Evolutionary conservation across 768 basidiomycete genomes (phyloP), one percentile per base, ranked within the genome.

Genomic region (Filobasidium wieringae): DNA sequence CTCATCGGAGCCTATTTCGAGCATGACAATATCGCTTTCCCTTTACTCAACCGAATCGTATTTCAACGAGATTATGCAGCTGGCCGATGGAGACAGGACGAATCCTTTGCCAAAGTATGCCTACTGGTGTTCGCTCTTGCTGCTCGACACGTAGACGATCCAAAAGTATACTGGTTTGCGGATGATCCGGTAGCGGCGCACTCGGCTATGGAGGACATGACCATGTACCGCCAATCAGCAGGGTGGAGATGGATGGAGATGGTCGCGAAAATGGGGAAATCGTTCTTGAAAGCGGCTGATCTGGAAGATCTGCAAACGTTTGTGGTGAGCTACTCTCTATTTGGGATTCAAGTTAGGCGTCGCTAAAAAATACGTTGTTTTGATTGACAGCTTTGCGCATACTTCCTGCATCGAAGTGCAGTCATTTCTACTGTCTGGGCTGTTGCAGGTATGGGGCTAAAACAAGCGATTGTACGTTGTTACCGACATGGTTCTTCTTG

Each of bases 231-330:
- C 80, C 79, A 79, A 58, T 81, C 79, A 1, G 75, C 78, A 2
- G 81, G 84, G 0, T 85, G 82, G 81, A 76, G 79, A 73, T 79
- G 81, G 78, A 82, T 84, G 53, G 66, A 73, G 24, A 83, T 85
- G 69, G 80, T 87, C 4, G 80, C 84, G 53, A 77, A 81, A 58
- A 77, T 83, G 53, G 78, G 81, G 58, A 80, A 80, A 67, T 78
- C 77, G 0, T 72, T 86, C 32, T 76, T 84, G 19, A 76, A 80
- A 0, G 78, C 79, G 12, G 80, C 84, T 1, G 76, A 78, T 5
- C 65, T 89, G 53, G 81, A 82, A 66, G 86, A 87, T 64, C 73
- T 92, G 24, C 88, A 92, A 68, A 78, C 78, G 22, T 82, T 81
- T 45, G 64, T 65, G 77, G 78, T 65, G 82, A 83, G 67, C 57